These are phyloP conservation scores for Stagonosporopsis tanaceti DNA, from an alignment of 2,329 filamentous ascomycete species.

Conservation along the genomic window DNA sequence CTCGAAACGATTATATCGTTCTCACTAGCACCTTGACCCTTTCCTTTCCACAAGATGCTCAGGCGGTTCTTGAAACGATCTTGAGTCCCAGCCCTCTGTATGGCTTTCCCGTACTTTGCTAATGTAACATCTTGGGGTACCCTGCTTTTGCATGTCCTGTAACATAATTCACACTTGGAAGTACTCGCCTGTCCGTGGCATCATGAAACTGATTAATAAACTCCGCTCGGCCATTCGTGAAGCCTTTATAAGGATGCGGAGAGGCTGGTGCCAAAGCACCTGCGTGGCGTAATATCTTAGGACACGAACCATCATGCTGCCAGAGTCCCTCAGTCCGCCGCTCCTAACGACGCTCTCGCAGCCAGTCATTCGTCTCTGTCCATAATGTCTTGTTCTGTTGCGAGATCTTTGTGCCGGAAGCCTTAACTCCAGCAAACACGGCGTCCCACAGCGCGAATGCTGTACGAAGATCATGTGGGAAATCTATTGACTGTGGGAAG, in stretches of 20 bases:
- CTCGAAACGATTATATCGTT: neutral
- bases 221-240: conserved; percentile 1
- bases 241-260: neutral
- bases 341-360: conserved; percentile 48
- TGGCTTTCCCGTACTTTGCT: neutral
- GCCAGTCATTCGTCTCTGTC: conserved; percentile 68
- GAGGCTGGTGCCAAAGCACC: neutral
- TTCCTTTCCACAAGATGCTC: neutral
- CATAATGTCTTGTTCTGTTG: conserved; percentile 61
- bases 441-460: conserved; percentile 73
- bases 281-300: neutral
- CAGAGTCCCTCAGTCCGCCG: neutral
- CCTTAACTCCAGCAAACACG: conserved; percentile 66
- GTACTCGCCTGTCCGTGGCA: neutral
- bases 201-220: neutral
- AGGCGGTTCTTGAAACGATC: neutral
- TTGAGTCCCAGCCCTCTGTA: neutral
- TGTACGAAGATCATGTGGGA: conserved; percentile 64
- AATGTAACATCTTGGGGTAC: conserved; percentile 2
- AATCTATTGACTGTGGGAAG: conserved; percentile 68
- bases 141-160: conserved; percentile 1
- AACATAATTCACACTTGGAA: conserved; percentile 1
- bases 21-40: neutral
- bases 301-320: neutral
- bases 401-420: conserved; percentile 55